Percentiles rank a stretch among this genome's conserved stretches.
Conservation (phyloP, 2,329 filamentous ascomycete genomes). For the Thielaviopsis punctulata region DNA sequence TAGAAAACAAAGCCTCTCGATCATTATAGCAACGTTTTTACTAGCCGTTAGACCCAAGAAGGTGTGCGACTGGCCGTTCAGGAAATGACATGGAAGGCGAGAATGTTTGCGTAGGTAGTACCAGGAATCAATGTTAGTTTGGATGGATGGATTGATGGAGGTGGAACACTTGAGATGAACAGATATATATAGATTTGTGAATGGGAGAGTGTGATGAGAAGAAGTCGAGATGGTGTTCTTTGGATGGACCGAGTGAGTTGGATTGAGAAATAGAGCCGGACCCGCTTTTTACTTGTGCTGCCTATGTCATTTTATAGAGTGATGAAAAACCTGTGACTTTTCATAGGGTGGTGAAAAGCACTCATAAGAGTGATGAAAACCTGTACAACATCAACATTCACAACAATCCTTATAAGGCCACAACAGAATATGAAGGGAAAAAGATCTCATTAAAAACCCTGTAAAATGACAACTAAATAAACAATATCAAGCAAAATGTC, state of each 20-base stretch:
- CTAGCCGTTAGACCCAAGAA: conserved; percentile 41
- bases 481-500: not conserved
- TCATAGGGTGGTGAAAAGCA: too few species aligned
- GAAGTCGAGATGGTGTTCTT: not conserved
- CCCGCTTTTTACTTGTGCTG: not conserved
- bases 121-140: not conserved
- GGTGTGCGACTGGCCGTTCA: conserved; percentile 33
- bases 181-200: not conserved
- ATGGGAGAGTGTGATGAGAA: not conserved
- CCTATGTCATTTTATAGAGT: not conserved
- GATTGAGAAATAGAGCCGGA: not conserved
- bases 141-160: not conserved
- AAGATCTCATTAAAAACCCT: not conserved
- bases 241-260: not conserved
- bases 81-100: conserved; percentile 26
- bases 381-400: not conserved
- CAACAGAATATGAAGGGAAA: not conserved
- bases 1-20: not conserved
- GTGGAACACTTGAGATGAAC: not conserved
- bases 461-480: not conserved
- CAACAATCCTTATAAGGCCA: not conserved
- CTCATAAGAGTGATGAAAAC: not conserved
- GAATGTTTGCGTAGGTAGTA: not conserved
- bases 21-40: conserved; percentile 10
- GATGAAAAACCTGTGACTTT: not conserved